Conservation (phyloP, 495 filamentous ascomycete genomes). For the Talaromyces wortmannii region DNA sequence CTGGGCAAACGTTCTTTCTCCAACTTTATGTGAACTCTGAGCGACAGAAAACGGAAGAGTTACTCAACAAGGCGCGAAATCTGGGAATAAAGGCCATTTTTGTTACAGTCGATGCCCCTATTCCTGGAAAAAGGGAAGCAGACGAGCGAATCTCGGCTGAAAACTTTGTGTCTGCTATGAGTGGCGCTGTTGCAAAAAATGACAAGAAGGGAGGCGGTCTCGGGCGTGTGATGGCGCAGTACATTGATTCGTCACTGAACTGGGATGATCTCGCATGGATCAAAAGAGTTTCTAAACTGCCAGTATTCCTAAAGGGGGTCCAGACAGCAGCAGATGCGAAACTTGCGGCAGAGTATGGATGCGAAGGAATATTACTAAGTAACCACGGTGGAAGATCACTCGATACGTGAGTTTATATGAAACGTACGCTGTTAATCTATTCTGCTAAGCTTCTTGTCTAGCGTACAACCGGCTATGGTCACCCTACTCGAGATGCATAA, state of each 20-base stretch:
- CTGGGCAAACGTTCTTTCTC: conserved; percentile 53
- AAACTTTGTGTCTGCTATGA: conserved; percentile 50
- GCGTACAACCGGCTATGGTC: conserved; percentile 45
- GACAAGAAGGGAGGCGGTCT: conserved; percentile 46
- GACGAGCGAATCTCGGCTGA: conserved; percentile 66
- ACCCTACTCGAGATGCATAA: conserved; percentile 79
- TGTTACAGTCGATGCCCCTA: conserved; percentile 86
- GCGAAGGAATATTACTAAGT: conserved; percentile 76
- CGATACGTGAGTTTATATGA: conserved; percentile 57
- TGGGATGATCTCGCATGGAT: conserved; percentile 84
- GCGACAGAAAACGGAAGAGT: conserved; percentile 53
- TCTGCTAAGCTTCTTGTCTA: background rate
- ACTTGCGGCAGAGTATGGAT: conserved; percentile 51
- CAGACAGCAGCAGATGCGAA: conserved; percentile 91
- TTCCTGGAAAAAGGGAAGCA: conserved; percentile 85
- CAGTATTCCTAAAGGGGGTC: conserved; percentile 87
- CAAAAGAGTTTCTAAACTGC: conserved; percentile 65
- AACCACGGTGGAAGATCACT: conserved; percentile 89
- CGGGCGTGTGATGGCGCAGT: conserved; percentile 54
- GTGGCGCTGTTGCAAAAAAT: conserved; percentile 52
- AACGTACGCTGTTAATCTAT: background rate
- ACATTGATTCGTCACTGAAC: conserved; percentile 71
- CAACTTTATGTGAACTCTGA: conserved; percentile 79
- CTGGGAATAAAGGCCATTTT: conserved; percentile 46
- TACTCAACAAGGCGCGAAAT: conserved; percentile 30